These are phyloP conservation scores for Chlorella sp. DNA, from an alignment of 139 green algal genomes.

Conservation along the genomic window DNA sequence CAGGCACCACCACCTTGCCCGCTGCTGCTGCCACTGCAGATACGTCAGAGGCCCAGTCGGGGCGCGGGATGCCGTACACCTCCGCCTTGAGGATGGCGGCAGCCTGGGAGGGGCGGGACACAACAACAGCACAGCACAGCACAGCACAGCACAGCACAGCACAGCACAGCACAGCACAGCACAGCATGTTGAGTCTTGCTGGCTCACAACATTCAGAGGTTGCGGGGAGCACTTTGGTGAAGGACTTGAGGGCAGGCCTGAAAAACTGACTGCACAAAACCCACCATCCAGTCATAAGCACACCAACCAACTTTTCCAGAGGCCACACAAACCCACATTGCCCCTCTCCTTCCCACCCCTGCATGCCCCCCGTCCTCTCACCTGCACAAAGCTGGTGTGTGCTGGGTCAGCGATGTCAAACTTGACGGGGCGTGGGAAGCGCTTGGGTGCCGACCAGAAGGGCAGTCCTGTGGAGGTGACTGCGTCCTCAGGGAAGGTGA, in stretches of 20 bases:
- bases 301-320: neutral
- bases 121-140: neutral
- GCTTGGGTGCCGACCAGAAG: conserved; percentile 97
- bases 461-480: conserved; percentile 81
- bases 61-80: conserved; percentile 72
- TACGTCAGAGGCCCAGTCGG: conserved; percentile 58
- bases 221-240: too few species aligned
- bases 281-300: too few species aligned
- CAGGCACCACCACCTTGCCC: conserved; percentile 56
- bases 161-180: neutral
- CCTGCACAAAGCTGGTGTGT: conserved; percentile 68
- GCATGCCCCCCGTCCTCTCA: neutral
- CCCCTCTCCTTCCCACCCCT: neutral
- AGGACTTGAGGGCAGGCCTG: too few species aligned
- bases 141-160: neutral
- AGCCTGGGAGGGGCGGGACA: conserved; percentile 21
- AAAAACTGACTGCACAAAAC: too few species aligned
- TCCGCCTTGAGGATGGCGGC: conserved; percentile 85
- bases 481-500: conserved; percentile 90
- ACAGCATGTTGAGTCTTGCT: neutral
- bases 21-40: conserved; percentile 35
- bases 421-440: conserved; percentile 81
- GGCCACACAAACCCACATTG: neutral
- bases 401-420: conserved; percentile 71
- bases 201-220: too few species aligned